Percentiles rank a stretch among this genome's conserved stretches.
Evolutionary conservation across 768 basidiomycete species (phyloP).

Genomic region (Serendipita vermifera): DNA sequence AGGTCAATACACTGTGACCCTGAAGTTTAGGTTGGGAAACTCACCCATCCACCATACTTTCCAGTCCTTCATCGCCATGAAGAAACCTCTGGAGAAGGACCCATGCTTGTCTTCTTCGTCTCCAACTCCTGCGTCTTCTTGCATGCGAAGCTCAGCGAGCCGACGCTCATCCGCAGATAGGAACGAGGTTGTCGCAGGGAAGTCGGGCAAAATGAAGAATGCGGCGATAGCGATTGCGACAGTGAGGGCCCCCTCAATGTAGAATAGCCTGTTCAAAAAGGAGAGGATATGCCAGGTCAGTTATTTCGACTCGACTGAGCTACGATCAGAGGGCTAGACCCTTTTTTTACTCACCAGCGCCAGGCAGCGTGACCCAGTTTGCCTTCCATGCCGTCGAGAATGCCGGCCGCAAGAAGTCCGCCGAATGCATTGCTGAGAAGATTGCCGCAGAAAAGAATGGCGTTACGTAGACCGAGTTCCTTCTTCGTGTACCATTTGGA

Average conservation of each 20-base stretch:
- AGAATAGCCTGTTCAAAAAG: constrained; percentile 12
- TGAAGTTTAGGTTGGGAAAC: no score
- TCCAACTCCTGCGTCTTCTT: constrained; percentile 46
- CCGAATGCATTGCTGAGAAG: constrained; percentile 76
- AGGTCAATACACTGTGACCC: no score
- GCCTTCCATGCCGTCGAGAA: constrained; percentile 60
- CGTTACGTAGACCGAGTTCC: constrained; percentile 58
- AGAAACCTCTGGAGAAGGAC: constrained; percentile 32
- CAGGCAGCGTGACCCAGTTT: constrained; percentile 55
- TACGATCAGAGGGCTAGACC: no score
- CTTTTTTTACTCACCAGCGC: constrained; percentile 41
- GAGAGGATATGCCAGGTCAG: no score
- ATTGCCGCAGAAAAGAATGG: constrained; percentile 56
- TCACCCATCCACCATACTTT: constrained; percentile 71
- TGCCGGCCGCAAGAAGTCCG: constrained; percentile 60
- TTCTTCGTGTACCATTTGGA: constrained; percentile 52
- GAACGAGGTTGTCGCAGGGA: constrained; percentile 47
- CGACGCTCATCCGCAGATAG: constrained; percentile 43
- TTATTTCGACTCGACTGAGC: no score
- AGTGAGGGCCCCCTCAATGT: constrained; percentile 15
- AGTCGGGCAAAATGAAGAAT: constrained; percentile 59
- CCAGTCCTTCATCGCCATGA: constrained; percentile 56
- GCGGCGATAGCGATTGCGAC: constrained; percentile 33
- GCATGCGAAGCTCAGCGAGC: constrained; percentile 42
- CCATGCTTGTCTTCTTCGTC: constrained; percentile 34